Evolutionary conservation across 768 basidiomycete species (phyloP).

Genomic region (Lactarius tabidus): DNA sequence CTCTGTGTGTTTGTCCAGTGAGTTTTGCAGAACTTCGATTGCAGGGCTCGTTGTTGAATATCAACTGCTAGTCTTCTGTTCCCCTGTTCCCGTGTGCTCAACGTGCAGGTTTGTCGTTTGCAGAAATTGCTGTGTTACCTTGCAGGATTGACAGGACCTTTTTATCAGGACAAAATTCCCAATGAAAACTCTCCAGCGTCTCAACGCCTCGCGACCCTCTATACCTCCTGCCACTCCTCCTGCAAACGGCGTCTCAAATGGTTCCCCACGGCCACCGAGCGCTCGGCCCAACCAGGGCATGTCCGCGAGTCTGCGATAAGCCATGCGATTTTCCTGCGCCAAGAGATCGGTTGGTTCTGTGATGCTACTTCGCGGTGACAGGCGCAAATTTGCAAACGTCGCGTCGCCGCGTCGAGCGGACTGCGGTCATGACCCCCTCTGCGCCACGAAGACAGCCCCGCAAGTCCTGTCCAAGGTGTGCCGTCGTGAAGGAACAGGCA

Average conservation of each 20-base stretch:
- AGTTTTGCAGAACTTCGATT: constrained; percentile 31
- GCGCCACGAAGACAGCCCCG: neutral
- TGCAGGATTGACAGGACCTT: neutral
- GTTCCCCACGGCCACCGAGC: constrained; percentile 19
- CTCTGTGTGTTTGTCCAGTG: constrained; percentile 96
- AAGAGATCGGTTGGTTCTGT: neutral
- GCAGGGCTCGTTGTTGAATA: constrained; percentile 1
- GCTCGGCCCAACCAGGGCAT: constrained; percentile 16
- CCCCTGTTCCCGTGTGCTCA: constrained; percentile 88
- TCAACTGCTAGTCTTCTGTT: constrained; percentile 72
- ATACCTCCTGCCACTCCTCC: constrained; percentile 23
- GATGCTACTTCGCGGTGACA: neutral
- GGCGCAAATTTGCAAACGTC: neutral
- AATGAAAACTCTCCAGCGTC: constrained; percentile 81
- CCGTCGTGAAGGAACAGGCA: neutral
- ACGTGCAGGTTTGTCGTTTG: constrained; percentile 74
- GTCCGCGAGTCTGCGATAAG: constrained; percentile 25
- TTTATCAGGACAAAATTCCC: constrained; percentile 89
- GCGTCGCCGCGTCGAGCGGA: neutral
- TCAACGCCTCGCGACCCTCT: constrained; percentile 50
- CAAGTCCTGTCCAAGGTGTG: neutral
- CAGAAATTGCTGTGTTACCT: neutral
- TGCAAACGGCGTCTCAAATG: constrained; percentile 20
- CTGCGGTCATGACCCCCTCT: neutral
- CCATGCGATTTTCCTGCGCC: neutral